Evolutionary conservation across 257 asterid species (phyloP).

Genomic region (Rubia yunnanensis): DNA sequence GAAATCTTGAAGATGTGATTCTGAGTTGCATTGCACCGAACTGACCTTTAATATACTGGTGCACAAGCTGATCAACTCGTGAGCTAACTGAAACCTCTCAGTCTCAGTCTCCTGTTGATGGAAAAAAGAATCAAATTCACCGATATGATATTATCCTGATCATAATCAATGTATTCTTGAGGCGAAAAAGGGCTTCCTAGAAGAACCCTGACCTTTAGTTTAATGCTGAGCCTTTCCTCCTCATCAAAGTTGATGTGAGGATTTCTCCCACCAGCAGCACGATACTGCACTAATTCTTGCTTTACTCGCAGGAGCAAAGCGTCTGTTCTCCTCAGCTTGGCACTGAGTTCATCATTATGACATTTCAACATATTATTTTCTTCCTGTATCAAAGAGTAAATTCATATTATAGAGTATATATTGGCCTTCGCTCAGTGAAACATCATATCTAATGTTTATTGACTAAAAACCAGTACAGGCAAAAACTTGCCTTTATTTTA

Average conservation of each 20-base stretch:
- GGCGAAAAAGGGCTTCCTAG: not conserved
- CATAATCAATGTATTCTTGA: not conserved
- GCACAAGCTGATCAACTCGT: conserved; percentile 70
- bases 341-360: conserved; percentile 73
- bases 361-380: conserved; percentile 67
- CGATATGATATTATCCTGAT: not conserved
- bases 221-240: conserved; percentile 53
- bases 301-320: conserved; percentile 61
- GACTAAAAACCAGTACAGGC: not conserved
- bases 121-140: conserved; percentile 3
- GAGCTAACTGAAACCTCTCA: conserved; percentile 82
- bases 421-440: not conserved
- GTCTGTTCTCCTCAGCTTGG: conserved; percentile 58
- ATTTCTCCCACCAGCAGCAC: conserved; percentile 59
- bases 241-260: conserved; percentile 64
- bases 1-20: not conserved
- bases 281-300: conserved; percentile 80
- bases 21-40: not conserved
- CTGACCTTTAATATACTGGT: conserved; percentile 70
- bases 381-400: conserved; percentile 41
- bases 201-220: conserved; percentile 53
- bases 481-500: conserved; percentile 60
- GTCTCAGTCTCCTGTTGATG: conserved; percentile 72
- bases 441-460: not conserved
- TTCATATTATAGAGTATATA: not conserved